Evolutionary conservation across 2,329 filamentous ascomycete species (phyloP).

Genomic region (Lecanosticta acicola): DNA sequence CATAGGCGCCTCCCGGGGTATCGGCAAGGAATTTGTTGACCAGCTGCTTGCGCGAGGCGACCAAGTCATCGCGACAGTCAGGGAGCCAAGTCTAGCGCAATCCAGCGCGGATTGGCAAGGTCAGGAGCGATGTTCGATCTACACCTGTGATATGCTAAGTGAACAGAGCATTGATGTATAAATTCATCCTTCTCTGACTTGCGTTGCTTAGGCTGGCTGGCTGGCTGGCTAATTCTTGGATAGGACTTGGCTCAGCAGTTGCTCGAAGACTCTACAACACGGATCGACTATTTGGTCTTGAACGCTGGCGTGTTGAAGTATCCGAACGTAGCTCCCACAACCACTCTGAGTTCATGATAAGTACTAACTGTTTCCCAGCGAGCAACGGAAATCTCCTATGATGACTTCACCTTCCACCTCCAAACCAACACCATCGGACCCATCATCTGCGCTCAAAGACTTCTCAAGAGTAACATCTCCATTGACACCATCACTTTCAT

Average conservation of each 20-base stretch:
- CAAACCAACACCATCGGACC: slow-evolving; percentile 56
- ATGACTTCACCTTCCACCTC: slow-evolving; percentile 50
- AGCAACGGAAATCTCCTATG: slow-evolving; percentile 49
- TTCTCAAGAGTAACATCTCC: slow-evolving; percentile 44
- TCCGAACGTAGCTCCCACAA: slow-evolving; percentile 46
- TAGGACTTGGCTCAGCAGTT: slow-evolving; percentile 11
- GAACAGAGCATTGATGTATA: slow-evolving; percentile 47
- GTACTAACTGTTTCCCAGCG: slow-evolving; percentile 35
- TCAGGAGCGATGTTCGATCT: slow-evolving; percentile 9
- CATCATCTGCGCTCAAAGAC: slow-evolving; percentile 51
- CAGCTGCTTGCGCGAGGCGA: slow-evolving; percentile 45
- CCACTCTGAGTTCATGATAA: too few relatives aligned
- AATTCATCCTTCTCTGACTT: slow-evolving; percentile 4
- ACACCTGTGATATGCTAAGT: slow-evolving; percentile 47
- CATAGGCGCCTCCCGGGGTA: slow-evolving; percentile 44
- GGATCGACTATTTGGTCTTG: slow-evolving; percentile 51
- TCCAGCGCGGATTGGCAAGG: slow-evolving; percentile 12
- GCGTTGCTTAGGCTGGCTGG: neutral
- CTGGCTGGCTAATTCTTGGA: slow-evolving; percentile 1
- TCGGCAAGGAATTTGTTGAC: slow-evolving; percentile 49
- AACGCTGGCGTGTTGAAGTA: slow-evolving; percentile 54
- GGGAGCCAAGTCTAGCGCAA: slow-evolving; percentile 31
- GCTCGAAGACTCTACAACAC: slow-evolving; percentile 8
- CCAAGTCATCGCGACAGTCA: slow-evolving; percentile 49
- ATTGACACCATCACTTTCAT: slow-evolving; percentile 52